A percentile compares a stretch with the other conserved stretches of the same genome.
These are phyloP conservation scores for Harringtonia lauricola DNA, from an alignment of 2,329 filamentous ascomycete species.

Conservation along the genomic window DNA sequence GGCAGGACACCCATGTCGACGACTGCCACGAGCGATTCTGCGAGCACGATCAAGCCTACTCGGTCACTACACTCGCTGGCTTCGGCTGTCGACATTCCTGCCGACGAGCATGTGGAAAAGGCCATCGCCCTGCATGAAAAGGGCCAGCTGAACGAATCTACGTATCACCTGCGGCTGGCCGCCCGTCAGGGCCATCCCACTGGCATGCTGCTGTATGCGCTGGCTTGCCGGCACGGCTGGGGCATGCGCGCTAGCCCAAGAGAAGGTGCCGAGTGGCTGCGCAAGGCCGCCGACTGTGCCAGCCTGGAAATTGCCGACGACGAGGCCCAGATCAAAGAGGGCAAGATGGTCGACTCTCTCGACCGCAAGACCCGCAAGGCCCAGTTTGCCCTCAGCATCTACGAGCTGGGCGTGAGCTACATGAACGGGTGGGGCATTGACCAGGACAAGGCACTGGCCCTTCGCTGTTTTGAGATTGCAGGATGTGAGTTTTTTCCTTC, in stretches of 20 bases:
- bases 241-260: slow-evolving; percentile 87
- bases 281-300: slow-evolving; percentile 78
- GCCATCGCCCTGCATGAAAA: slow-evolving; percentile 85
- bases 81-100: slow-evolving; percentile 56
- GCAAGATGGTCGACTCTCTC: slow-evolving; percentile 50
- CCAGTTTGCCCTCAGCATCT: slow-evolving; percentile 90
- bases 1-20: slow-evolving; percentile 37
- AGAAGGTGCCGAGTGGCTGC: slow-evolving; percentile 86
- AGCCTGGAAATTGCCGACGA: slow-evolving; percentile 76
- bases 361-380: slow-evolving; percentile 78
- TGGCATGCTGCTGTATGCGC: slow-evolving; percentile 89
- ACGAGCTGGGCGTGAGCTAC: slow-evolving; percentile 91
- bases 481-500: slow-evolving; percentile 46
- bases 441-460: slow-evolving; percentile 76
- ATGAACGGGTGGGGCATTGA: slow-evolving; percentile 98
- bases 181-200: slow-evolving; percentile 79
- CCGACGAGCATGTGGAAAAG: slow-evolving; percentile 82
- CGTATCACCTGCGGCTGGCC: slow-evolving; percentile 86
- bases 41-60: slow-evolving; percentile 37
- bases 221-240: slow-evolving; percentile 95
- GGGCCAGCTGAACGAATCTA: slow-evolving; percentile 83
- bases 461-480: slow-evolving; percentile 94
- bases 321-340: slow-evolving; percentile 52
- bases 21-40: slow-evolving; percentile 42
- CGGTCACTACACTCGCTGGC: slow-evolving; percentile 37